Conservation (phyloP, 169 alveolate species). For the Plasmodium cynomolgi region DNA sequence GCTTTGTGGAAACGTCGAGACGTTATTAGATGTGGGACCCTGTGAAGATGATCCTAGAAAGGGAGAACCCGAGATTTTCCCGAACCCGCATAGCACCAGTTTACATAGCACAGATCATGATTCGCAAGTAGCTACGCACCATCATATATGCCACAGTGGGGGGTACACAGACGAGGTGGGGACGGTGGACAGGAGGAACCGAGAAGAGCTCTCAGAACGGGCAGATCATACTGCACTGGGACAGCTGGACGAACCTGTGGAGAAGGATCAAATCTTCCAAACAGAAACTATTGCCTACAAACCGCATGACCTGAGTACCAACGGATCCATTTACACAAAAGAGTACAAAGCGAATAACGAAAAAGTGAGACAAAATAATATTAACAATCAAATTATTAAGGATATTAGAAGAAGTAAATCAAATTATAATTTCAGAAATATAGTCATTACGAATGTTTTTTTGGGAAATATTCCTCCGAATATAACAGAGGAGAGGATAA, state of each 20-base stretch:
- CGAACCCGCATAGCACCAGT: neutral
- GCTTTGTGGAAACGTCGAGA: neutral
- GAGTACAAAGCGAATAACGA: slow-evolving; percentile 25
- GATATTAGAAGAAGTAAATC: slow-evolving; percentile 29
- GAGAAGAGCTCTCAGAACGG: neutral
- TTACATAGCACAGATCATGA: slow-evolving; percentile 4
- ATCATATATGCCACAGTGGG: slow-evolving; percentile 11
- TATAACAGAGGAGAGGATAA: slow-evolving; percentile 79
- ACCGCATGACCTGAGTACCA: neutral
- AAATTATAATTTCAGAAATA: slow-evolving; percentile 22
- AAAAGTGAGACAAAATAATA: slow-evolving; percentile 31
- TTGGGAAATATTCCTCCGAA: slow-evolving; percentile 87
- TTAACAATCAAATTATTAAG: slow-evolving; percentile 20
- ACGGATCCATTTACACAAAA: neutral
- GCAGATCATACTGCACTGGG: neutral
- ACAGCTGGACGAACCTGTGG: neutral
- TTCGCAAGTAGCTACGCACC: neutral
- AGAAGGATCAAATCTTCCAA: neutral
- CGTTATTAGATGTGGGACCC: slow-evolving; percentile 1
- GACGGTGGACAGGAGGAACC: neutral
- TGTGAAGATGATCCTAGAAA: slow-evolving; percentile 25
- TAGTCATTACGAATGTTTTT: slow-evolving; percentile 77
- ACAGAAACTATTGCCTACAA: neutral
- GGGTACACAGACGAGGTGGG: neutral
- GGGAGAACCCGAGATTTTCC: neutral